Percentiles rank a stretch among this genome's conserved stretches.
phyloP scores from a whole-genome alignment of 169 alveolate species.

The Cystoisospora suis region DNA sequence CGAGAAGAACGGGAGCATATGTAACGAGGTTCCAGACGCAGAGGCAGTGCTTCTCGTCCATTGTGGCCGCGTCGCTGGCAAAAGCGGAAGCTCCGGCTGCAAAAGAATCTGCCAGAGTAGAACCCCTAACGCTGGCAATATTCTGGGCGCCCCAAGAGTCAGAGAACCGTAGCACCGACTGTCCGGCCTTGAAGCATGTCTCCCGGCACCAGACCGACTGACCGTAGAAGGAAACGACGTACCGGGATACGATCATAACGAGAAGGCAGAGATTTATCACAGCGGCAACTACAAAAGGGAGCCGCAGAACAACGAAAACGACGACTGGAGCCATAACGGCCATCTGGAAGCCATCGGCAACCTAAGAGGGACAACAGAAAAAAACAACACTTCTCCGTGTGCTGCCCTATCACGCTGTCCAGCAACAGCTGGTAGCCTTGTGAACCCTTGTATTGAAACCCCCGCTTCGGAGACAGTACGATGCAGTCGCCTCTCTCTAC shows the following conservation, averaged over 20 bases:
- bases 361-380: not conserved
- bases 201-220: slow-evolving; percentile 56
- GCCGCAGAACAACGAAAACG: slow-evolving; percentile 46
- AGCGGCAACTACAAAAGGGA: slow-evolving; percentile 50
- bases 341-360: not conserved
- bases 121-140: slow-evolving; percentile 1
- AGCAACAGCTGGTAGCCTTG: too few relatives aligned
- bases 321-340: slow-evolving; percentile 12
- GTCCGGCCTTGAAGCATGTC: slow-evolving; percentile 43
- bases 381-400: too few relatives aligned
- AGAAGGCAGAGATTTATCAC: slow-evolving; percentile 22
- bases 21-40: slow-evolving; percentile 52
- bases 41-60: slow-evolving; percentile 39
- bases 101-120: slow-evolving; percentile 36
- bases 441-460: too few relatives aligned
- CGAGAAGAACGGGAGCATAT: slow-evolving; percentile 42
- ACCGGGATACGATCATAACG: slow-evolving; percentile 36
- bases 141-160: slow-evolving; percentile 15
- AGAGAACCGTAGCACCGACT: slow-evolving; percentile 17
- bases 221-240: slow-evolving; percentile 40
- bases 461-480: too few relatives aligned
- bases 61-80: slow-evolving; percentile 32
- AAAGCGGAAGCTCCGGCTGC: slow-evolving; percentile 38
- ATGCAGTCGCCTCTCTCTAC: too few relatives aligned
- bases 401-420: too few relatives aligned